Evolutionary conservation across 306 rosid species (phyloP).

Genomic region (cucumber (Cucumis sativus)): Cucumber_9930_V3 NC_026656.2:19325501-19326000

Average conservation of each 20-base stretch:
- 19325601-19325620: not conserved
- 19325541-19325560: slow-evolving; percentile 57
- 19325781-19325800: not conserved
- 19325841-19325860: not conserved
- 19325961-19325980: not conserved
- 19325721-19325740: not conserved
- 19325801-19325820: slow-evolving; percentile 3
- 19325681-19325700: not conserved
- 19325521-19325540: slow-evolving; percentile 50
- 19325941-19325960: not conserved
- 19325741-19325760: not conserved
- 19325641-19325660: not conserved
- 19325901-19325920: not conserved
- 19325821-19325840: not conserved
- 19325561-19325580: slow-evolving; percentile 32
- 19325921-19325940: not conserved
- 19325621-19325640: not conserved
- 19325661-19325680: not conserved
- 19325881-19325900: not conserved
- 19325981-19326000: not conserved
- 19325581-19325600: slow-evolving; percentile 37
- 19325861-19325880: not conserved
- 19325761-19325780: not conserved
- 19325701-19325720: not conserved
- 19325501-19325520: slow-evolving; percentile 22